Evolutionary conservation across 140 eudicot species (phyloP).

Genomic region (Ambrosia hybrid): DNA sequence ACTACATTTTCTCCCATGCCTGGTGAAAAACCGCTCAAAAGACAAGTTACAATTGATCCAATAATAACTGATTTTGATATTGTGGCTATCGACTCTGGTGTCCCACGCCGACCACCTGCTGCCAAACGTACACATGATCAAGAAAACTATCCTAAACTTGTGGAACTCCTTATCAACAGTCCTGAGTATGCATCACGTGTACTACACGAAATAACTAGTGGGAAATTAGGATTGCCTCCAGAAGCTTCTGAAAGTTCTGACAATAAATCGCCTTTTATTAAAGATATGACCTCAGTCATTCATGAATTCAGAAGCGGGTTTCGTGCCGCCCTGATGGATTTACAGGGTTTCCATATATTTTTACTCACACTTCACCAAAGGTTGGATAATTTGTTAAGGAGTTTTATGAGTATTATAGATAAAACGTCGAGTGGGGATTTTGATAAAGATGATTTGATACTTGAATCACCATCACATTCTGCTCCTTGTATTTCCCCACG

Average conservation of each 20-base stretch:
- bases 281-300: slow-evolving; percentile 58
- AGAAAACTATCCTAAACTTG: slow-evolving; percentile 79
- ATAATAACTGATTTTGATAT: slow-evolving; percentile 48
- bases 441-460: slow-evolving; percentile 68
- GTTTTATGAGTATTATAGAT: slow-evolving; percentile 55
- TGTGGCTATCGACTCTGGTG: slow-evolving; percentile 95
- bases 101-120: slow-evolving; percentile 97
- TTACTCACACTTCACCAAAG: slow-evolving; percentile 89
- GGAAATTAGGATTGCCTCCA: slow-evolving; percentile 66
- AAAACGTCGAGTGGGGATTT: slow-evolving; percentile 52
- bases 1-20: slow-evolving; percentile 52
- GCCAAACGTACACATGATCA: slow-evolving; percentile 88
- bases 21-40: slow-evolving; percentile 46
- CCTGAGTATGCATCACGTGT: slow-evolving; percentile 74
- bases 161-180: slow-evolving; percentile 89
- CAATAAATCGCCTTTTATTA: slow-evolving; percentile 26
- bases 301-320: slow-evolving; percentile 78
- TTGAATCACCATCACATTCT: slow-evolving; percentile 57
- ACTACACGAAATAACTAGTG: slow-evolving; percentile 70
- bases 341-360: slow-evolving; percentile 96
- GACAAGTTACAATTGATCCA: slow-evolving; percentile 55
- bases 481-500: slow-evolving; percentile 58
- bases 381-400: slow-evolving; percentile 62
- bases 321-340: slow-evolving; percentile 82
- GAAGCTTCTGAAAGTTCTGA: slow-evolving; percentile 43